A percentile compares a stretch with the other conserved stretches of the same genome.
These are phyloP conservation scores for Cryphonectria radicalis DNA, from an alignment of 2,329 filamentous ascomycete species.

Conservation along the genomic window DNA sequence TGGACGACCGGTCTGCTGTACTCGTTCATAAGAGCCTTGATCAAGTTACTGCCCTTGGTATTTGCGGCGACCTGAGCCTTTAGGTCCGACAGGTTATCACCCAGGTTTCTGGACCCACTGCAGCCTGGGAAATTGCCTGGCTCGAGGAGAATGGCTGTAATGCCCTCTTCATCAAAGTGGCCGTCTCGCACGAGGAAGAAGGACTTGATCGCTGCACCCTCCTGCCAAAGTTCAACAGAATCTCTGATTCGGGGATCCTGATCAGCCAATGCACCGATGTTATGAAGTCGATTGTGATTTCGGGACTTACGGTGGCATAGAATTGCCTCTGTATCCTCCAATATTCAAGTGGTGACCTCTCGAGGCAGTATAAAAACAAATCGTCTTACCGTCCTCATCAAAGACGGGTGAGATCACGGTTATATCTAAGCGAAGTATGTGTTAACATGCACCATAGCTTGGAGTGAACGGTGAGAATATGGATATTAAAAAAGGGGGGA, in stretches of 20 bases:
- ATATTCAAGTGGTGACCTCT: conserved; percentile 47
- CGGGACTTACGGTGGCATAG: conserved; percentile 42
- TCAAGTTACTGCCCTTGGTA: conserved; percentile 76
- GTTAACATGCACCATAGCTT: neutral
- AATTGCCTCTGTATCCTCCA: conserved; percentile 34
- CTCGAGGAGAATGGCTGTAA: conserved; percentile 70
- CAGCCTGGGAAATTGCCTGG: conserved; percentile 74
- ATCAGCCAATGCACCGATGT: neutral
- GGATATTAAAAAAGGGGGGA: too few species aligned
- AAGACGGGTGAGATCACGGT: conserved; percentile 48
- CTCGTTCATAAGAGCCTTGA: conserved; percentile 71
- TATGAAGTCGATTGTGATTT: too few species aligned
- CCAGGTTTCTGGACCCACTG: conserved; percentile 72
- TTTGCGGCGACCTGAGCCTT: conserved; percentile 83
- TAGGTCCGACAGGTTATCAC: conserved; percentile 81
- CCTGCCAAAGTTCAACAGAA: conserved; percentile 28
- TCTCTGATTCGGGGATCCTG: conserved; percentile 31
- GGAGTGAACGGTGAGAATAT: neutral
- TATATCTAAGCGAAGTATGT: conserved; percentile 35
- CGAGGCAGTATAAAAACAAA: conserved; percentile 45
- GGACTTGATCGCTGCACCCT: conserved; percentile 28
- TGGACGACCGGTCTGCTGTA: conserved; percentile 74
- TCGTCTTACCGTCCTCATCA: conserved; percentile 50
- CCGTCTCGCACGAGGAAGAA: conserved; percentile 27
- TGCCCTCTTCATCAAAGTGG: conserved; percentile 65